phyloP scores from a whole-genome alignment of 108 stramenopile genomes.

The Cyclotella distinguenda region DNA sequence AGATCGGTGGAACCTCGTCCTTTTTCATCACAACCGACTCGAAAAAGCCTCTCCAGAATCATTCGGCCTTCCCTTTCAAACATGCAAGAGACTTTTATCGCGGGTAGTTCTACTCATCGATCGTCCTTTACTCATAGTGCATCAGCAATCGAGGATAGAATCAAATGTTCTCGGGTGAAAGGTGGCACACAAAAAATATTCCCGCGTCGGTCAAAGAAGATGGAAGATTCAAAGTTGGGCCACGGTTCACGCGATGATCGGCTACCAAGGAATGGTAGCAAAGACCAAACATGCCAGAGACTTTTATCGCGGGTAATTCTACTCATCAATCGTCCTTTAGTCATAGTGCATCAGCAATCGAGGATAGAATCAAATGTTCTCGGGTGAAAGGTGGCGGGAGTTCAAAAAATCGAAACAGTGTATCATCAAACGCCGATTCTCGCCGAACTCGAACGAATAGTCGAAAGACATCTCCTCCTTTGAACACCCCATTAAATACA shows the following conservation, averaged over 20 bases:
- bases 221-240: too few relatives aligned
- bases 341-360: background rate
- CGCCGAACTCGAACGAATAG: background rate
- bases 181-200: too few relatives aligned
- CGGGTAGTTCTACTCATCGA: background rate
- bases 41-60: too few relatives aligned
- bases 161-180: background rate
- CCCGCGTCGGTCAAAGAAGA: too few relatives aligned
- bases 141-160: background rate
- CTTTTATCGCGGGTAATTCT: too few relatives aligned
- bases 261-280: too few relatives aligned
- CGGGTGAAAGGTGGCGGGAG: background rate
- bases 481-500: constrained; percentile 15
- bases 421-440: background rate
- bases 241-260: too few relatives aligned
- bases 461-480: constrained; percentile 9
- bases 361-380: background rate
- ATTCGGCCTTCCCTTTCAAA: too few relatives aligned
- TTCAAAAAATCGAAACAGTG: background rate
- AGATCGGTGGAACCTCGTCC: too few relatives aligned
- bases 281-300: too few relatives aligned
- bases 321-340: background rate
- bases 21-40: too few relatives aligned
- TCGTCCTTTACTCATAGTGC: background rate
- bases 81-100: too few relatives aligned